phyloP scores from a whole-genome alignment of 2,329 filamentous ascomycete species.

The Xylariaceae sp. region DNA sequence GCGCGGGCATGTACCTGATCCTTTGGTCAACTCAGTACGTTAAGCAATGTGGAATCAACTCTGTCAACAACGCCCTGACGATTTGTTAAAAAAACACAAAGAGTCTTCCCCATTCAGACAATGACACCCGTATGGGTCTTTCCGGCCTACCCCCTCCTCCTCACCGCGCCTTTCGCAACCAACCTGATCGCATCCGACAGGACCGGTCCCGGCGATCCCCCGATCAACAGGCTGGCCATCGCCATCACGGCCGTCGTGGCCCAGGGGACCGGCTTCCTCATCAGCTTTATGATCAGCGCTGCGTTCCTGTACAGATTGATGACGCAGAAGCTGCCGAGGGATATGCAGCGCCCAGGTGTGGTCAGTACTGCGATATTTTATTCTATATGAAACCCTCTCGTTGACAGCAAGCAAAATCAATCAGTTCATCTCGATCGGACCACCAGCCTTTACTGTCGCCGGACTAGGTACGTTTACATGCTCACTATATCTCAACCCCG shows the following conservation, averaged over 20 bases:
- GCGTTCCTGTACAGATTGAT: conserved; percentile 82
- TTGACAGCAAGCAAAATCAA: not conserved
- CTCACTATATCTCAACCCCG: too few species aligned
- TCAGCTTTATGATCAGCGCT: conserved; percentile 72
- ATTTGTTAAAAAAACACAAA: conserved; percentile 22
- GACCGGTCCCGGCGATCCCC: conserved; percentile 19
- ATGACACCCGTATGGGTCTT: conserved; percentile 92
- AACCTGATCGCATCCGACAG: conserved; percentile 44
- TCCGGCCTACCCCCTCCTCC: conserved; percentile 73
- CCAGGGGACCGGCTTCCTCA: conserved; percentile 51
- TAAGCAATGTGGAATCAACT: not conserved
- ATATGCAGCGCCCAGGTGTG: conserved; percentile 71
- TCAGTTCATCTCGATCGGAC: conserved; percentile 74
- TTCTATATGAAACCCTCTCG: too few species aligned
- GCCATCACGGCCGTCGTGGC: conserved; percentile 44
- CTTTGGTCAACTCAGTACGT: conserved; percentile 57
- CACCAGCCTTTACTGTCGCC: conserved; percentile 54
- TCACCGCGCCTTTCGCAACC: conserved; percentile 68
- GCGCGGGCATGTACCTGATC: conserved; percentile 67
- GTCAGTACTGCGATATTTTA: conserved; percentile 28
- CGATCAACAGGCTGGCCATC: conserved; percentile 40
- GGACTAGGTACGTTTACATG: conserved; percentile 41
- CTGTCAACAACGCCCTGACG: not conserved
- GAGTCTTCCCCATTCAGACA: conserved; percentile 61
- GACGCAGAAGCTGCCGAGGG: conserved; percentile 77